Evolutionary conservation across 495 filamentous ascomycete species (phyloP), one percentile per base, ranked within the genome.

Genomic region (Usnea hakonensis): DNA sequence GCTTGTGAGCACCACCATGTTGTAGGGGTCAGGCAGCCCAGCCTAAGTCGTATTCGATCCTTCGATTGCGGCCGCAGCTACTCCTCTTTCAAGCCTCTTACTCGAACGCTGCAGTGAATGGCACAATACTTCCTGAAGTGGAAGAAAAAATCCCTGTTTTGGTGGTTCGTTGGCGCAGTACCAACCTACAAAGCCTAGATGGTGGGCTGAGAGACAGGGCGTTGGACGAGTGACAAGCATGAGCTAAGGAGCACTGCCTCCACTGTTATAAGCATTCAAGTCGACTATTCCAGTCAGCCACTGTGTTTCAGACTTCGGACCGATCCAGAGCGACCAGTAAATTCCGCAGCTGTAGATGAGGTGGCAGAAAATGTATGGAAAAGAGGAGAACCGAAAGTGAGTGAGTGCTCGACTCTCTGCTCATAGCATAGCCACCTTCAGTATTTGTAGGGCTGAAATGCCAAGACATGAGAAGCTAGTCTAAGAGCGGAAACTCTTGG

Each of bases 191-290:
- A 16, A 55, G 48, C 36, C 32, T 19, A 33, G 37, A 48, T 40
- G 11, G 28, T 44, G n/a, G 50, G 59, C 37, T 54, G 35, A 61
- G 50, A 54, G 46, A 53, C 33, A 48, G 35, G 59, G 50, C 28
- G 52, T 55, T 55, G 59, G 17, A 23, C 26, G 8, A 54, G 23
- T 30, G 26, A 5, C 21, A 32, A 23, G n/a, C 30, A 32, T 19
- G 30, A 23, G 14, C 36, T 19, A 7, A 43, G 21, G 17, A 61
- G 58, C 58, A 61, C 58, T 61, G 58, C 58, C 58, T n/a, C 48
- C 46, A 5, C 3, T 38, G 46, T 17, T 32, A 8, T 60, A 21
- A 8, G 43, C 26, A 10, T 14, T 6, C n/a, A 6, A 21, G 14
- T 37, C 35, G 36, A 35, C 33, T 16, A 14, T n/a, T n/a, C 3